phyloP scores from a whole-genome alignment of 306 rosid genomes.

The Citrullus amarus region DNA sequence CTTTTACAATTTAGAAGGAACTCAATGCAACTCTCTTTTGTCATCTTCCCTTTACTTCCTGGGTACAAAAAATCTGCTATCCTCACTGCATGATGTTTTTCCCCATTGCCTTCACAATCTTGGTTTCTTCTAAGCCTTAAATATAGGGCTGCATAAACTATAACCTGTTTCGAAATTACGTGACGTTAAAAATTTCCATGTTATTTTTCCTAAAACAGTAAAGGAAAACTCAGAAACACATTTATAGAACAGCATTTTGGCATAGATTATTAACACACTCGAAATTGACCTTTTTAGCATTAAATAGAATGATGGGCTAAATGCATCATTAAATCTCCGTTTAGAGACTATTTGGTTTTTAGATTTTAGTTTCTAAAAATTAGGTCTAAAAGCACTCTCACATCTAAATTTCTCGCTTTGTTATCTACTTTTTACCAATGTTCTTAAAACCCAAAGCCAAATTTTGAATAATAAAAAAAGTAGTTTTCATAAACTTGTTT shows the following conservation, averaged over 20 bases:
- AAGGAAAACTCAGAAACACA: not conserved
- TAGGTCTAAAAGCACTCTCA: too few relatives aligned
- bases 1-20: conserved; percentile 37
- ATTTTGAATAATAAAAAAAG: too few relatives aligned
- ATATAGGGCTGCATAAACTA: conserved; percentile 44
- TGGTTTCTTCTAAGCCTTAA: conserved; percentile 34
- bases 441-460: too few relatives aligned
- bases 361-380: too few relatives aligned
- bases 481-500: too few relatives aligned
- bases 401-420: too few relatives aligned
- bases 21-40: conserved; percentile 38
- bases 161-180: conserved; percentile 38
- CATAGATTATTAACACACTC: too few relatives aligned
- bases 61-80: conserved; percentile 44
- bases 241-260: too few relatives aligned
- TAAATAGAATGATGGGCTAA: not conserved
- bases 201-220: not conserved
- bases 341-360: too few relatives aligned
- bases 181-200: not conserved
- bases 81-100: conserved; percentile 40
- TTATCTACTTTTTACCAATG: too few relatives aligned
- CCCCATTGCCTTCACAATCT: conserved; percentile 25
- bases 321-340: not conserved
- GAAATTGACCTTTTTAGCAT: not conserved
- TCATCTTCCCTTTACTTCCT: conserved; percentile 27